Evolutionary conservation across 1,284 basidiomycete genomes (phyloP).

Genomic region (Coniophora puteana): DNA sequence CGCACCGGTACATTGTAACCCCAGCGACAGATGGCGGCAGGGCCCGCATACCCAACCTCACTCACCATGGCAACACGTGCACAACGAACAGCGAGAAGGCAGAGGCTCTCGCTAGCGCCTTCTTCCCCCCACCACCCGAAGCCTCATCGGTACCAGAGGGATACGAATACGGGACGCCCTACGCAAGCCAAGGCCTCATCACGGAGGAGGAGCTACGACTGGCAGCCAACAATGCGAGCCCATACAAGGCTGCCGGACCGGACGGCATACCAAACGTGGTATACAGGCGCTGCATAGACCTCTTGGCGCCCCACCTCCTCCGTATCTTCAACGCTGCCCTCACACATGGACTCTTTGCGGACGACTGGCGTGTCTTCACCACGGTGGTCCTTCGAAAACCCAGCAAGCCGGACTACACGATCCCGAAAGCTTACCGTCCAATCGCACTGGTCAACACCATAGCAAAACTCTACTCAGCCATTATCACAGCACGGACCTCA

Average conservation of each 20-base stretch:
- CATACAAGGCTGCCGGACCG: neutral
- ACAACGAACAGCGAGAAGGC: neutral
- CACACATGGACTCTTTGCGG: neutral
- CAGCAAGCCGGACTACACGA: conserved; percentile 4
- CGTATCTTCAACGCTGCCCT: neutral
- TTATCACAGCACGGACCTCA: conserved; percentile 10
- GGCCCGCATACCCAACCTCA: conserved; percentile 23
- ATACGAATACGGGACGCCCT: neutral
- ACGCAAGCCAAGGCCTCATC: neutral
- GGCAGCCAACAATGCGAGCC: neutral
- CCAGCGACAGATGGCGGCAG: conserved; percentile 20
- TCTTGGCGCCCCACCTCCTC: neutral
- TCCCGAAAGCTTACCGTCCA: conserved; percentile 7
- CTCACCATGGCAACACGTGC: neutral
- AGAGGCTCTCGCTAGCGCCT: neutral
- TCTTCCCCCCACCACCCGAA: neutral
- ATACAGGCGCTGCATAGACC: neutral
- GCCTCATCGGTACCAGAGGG: neutral
- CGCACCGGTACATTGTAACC: conserved; percentile 21
- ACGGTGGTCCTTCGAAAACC: conserved; percentile 3
- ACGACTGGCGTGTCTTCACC: neutral
- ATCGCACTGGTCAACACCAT: conserved; percentile 5
- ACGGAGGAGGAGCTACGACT: neutral
- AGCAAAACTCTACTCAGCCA: neutral
- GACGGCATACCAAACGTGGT: neutral